A percentile compares a stretch with the other conserved stretches of the same genome.
These are phyloP conservation scores for Colletotrichum aenigma DNA, from an alignment of 2,329 filamentous ascomycete species.

Conservation along the genomic window DNA sequence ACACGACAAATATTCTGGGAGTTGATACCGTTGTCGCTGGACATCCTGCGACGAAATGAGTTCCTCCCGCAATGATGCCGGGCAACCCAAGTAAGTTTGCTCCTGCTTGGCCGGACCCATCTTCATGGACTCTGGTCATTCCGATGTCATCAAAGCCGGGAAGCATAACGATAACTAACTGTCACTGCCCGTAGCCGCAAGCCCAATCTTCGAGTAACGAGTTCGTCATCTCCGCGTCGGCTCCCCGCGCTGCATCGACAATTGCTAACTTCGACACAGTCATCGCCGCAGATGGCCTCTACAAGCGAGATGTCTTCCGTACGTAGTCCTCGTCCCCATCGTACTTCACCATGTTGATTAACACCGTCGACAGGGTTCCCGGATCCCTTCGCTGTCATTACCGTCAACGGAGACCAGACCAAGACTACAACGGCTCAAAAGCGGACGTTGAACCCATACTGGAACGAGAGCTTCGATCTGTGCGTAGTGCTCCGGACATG, in stretches of 20 bases:
- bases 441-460: slow-evolving; percentile 98
- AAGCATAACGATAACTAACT: neutral
- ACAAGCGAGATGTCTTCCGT: slow-evolving; percentile 99
- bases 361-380: slow-evolving; percentile 74
- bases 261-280: slow-evolving; percentile 64
- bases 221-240: slow-evolving; percentile 57
- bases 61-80: slow-evolving; percentile 38
- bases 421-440: slow-evolving; percentile 98
- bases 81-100: slow-evolving; percentile 36
- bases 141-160: neutral
- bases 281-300: slow-evolving; percentile 96
- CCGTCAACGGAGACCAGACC: slow-evolving; percentile 96
- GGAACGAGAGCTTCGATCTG: slow-evolving; percentile 99
- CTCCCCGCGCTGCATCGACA: slow-evolving; percentile 10
- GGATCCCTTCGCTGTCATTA: slow-evolving; percentile 96
- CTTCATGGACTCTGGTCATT: neutral
- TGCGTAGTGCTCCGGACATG: slow-evolving; percentile 51
- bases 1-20: slow-evolving; percentile 12
- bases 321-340: slow-evolving; percentile 45
- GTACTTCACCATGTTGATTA: slow-evolving; percentile 20
- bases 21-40: slow-evolving; percentile 20
- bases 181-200: slow-evolving; percentile 54
- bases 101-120: neutral
- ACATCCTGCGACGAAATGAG: slow-evolving; percentile 21
- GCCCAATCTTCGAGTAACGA: slow-evolving; percentile 91